phyloP scores from a whole-genome alignment of 768 basidiomycete species.

The Botryobasidium botryosum region DNA sequence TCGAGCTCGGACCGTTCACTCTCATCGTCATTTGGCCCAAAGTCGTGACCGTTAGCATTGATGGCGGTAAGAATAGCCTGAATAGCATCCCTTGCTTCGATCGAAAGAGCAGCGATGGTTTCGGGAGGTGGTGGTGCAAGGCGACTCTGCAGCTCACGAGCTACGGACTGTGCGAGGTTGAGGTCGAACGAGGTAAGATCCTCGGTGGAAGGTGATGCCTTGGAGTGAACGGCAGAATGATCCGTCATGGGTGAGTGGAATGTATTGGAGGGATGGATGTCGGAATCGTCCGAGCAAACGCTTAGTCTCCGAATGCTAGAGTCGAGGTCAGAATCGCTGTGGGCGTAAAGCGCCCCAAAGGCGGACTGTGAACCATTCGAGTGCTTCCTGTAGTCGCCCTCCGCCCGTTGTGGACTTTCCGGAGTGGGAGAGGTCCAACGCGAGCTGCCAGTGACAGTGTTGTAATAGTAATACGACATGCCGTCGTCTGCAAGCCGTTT shows the following conservation, averaged over 20 bases:
- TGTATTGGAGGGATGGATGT: constrained; percentile 31
- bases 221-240: neutral
- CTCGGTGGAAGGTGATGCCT: neutral
- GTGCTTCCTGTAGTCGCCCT: too few relatives aligned
- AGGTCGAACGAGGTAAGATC: neutral
- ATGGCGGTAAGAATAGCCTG: constrained; percentile 10
- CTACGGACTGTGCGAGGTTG: neutral
- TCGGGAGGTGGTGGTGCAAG: constrained; percentile 9
- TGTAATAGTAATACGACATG: constrained; percentile 60
- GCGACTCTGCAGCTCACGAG: constrained; percentile 4
- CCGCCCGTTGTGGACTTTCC: too few relatives aligned
- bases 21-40: neutral
- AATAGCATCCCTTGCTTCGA: constrained; percentile 11
- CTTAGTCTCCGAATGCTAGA: constrained; percentile 28
- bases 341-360: too few relatives aligned
- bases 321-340: neutral
- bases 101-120: constrained; percentile 9
- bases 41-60: neutral
- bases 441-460: constrained; percentile 47
- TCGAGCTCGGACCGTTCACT: constrained; percentile 4
- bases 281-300: constrained; percentile 67
- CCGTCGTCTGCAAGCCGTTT: constrained; percentile 70
- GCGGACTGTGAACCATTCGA: too few relatives aligned
- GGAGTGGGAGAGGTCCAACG: constrained; percentile 45
- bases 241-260: too few relatives aligned